Evolutionary conservation across 2,329 filamentous ascomycete genomes (phyloP).

Genomic region (Diaporthe aspalathi): DNA sequence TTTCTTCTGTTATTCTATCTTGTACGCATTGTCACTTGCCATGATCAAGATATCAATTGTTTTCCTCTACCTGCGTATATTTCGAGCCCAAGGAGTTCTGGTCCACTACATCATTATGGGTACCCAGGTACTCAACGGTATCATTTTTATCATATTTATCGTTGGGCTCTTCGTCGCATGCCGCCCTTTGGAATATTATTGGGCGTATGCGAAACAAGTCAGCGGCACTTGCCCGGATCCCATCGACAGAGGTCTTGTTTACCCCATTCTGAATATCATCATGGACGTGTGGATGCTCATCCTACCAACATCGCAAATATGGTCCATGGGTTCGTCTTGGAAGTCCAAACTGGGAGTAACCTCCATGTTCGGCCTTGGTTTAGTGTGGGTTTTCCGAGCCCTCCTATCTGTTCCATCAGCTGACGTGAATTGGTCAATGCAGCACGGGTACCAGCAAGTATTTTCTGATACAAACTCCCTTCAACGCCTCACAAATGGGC

Average conservation of each 20-base stretch:
- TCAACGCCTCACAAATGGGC: too few species aligned
- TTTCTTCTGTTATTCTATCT: constrained; percentile 15
- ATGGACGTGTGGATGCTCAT: constrained; percentile 12
- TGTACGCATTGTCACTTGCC: constrained; percentile 16
- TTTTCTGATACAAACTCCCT: not conserved
- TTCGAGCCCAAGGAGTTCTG: not conserved
- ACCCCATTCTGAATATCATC: not conserved
- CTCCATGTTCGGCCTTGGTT: constrained; percentile 6
- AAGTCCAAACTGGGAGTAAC: constrained; percentile 1
- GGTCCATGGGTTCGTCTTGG: constrained; percentile 14
- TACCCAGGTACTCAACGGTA: not conserved
- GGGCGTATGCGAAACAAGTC: not conserved
- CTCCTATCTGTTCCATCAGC: not conserved
- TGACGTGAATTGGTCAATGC: not conserved
- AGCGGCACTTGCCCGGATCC: not conserved
- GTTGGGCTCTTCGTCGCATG: constrained; percentile 15
- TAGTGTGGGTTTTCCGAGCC: constrained; percentile 2
- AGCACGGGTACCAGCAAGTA: constrained; percentile 1
- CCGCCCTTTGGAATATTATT: not conserved
- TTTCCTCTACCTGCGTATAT: constrained; percentile 2
- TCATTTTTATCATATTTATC: constrained; percentile 1
- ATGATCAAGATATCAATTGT: constrained; percentile 13
- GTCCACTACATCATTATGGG: not conserved
- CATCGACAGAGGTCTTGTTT: constrained; percentile 8
- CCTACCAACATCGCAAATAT: not conserved